Evolutionary conservation across 768 basidiomycete species (phyloP), one percentile per base, ranked within the genome.

Genomic region (Xerocomellus intermedius): DNA sequence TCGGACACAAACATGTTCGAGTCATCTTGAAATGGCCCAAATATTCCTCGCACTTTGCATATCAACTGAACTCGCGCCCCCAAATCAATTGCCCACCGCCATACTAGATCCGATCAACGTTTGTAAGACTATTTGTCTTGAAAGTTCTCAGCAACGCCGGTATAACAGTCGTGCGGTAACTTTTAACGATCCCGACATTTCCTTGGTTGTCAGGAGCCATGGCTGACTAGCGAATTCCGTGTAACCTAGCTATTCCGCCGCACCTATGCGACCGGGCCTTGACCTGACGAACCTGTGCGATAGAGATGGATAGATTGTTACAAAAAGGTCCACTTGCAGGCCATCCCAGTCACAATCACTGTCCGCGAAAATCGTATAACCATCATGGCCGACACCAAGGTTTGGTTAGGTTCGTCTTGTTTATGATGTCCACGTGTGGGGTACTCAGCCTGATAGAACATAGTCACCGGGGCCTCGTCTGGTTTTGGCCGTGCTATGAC

Each of bases 401-500:
- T 26, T 8, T 19, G n/a, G 12, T 14, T n/a, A 8, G 35, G 24
- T 19, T 19, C 22, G 35, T 16, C 33, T 6, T 14, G 14, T 16
- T 14, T 14, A 16, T 7, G 14, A 8, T 13, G 30, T 24, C 22
- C 22, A n/a, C n/a, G n/a, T 45, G 8, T 5, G 14, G 22, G 30
- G 30, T 10, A 10, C 9, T 10, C 30, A 30, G 30, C 30, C 30
- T 17, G 24, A 43, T 7, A 26, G 16, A 39, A 39, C 19, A 28
- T 13, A 65, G 63, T 62, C 1, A 76, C 75, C 4, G 75, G 77
- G 10, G 61, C 73, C 4, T 74, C 73, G 4, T 67, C 74, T 13
- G 75, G 77, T 22, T 71, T 78, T 48, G 77, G 77, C 5, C 69
- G 69, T 2, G 51, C 57, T 14, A 65, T 74, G 52, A 65, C 67